Base-by-base conservation (phyloP, 495 filamentous ascomycete genomes). In the Penicillium silybi region DNA sequence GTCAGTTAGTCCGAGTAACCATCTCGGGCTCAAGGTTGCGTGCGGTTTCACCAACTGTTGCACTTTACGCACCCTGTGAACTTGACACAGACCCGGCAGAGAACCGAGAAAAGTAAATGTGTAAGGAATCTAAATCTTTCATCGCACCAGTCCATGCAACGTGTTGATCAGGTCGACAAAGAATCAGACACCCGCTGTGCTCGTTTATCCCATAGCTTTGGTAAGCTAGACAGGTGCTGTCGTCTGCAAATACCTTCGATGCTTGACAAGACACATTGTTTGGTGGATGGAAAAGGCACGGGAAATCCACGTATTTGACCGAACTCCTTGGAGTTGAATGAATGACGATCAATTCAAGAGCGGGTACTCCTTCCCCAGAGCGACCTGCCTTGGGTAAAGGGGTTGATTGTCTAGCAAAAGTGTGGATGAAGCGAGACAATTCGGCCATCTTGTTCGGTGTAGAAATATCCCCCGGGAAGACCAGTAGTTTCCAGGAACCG, bases 401-500 rank as follows among this genome's bases (percentile, higher is more conserved):
- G 54, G 39, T 10, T 22, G 19, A 10, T 47, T 27, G 23, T 29
- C 27, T 22, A 52, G 37, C 22, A 18, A 65, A 37, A 32, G 29
- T 27, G 7, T 43, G 18, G 19, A 53, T 26, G 25, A 26, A 26
- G 4, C 8, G 25, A 26, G 25, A 37, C 3, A 13, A 15, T 37
- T 37, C 11, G 34, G 4, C 16, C 11, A 19, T 46, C 25, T 40
- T 11, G 32, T 3, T 34, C 53, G 16, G 19, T 52, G 50, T 19
- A 85, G 34, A 37, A 37, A 37, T 47, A 61, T 82, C 74, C 0
- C 82, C 81, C 1, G 72, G 72, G 63, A 87, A 86, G 10, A 85
- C 71, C 3, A 86, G 61, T 0, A 87, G 44, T 39, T 82, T 77
- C 83, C 83, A 87, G 43, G 73, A 63, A 3, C 80, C 80, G 56